A percentile compares a stretch with the other conserved stretches of the same genome.
Conservation (phyloP, 2,329 filamentous ascomycete species). For the Ceratocystiopsis sp. region DNA sequence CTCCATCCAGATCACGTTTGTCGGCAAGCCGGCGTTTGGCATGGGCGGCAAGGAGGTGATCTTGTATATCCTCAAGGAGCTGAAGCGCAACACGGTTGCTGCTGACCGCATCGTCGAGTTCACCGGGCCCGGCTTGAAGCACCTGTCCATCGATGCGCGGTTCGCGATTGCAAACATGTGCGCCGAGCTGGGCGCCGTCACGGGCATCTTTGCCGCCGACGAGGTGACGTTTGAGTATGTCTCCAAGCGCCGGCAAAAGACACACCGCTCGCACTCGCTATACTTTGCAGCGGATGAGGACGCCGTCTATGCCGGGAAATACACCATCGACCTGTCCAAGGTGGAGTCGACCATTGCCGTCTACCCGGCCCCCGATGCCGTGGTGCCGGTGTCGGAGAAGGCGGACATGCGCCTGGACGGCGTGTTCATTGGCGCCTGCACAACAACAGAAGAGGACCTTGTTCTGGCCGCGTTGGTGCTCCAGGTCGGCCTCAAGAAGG, state of each 20-base stretch:
- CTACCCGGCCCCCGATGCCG: constrained; percentile 26
- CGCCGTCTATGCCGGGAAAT: constrained; percentile 18
- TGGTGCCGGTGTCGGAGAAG: constrained; percentile 21
- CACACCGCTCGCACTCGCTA: constrained; percentile 16
- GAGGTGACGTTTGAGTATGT: constrained; percentile 19
- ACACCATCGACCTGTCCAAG: constrained; percentile 20
- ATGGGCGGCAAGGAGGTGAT: constrained; percentile 23
- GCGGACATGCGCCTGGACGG: constrained; percentile 20
- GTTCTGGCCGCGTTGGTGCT: constrained; percentile 25
- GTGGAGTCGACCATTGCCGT: constrained; percentile 21
- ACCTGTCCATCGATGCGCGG: constrained; percentile 19
- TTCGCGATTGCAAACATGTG: constrained; percentile 22
- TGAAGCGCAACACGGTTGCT: constrained; percentile 23
- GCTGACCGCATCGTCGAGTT: constrained; percentile 22
- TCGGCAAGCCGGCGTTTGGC: constrained; percentile 16
- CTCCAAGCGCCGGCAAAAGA: constrained; percentile 15
- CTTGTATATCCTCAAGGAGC: constrained; percentile 19
- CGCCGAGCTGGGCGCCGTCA: constrained; percentile 25
- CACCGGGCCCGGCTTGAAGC: constrained; percentile 16
- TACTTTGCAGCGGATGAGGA: constrained; percentile 24
- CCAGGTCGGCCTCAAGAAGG: constrained; percentile 18
- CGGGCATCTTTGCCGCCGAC: constrained; percentile 24
- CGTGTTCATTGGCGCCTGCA: constrained; percentile 29
- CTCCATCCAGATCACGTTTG: constrained; percentile 16
- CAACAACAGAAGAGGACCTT: constrained; percentile 27